These are phyloP conservation scores for Coleophoma crateriformis DNA, from an alignment of 2,329 filamentous ascomycete species.

Conservation along the genomic window DNA sequence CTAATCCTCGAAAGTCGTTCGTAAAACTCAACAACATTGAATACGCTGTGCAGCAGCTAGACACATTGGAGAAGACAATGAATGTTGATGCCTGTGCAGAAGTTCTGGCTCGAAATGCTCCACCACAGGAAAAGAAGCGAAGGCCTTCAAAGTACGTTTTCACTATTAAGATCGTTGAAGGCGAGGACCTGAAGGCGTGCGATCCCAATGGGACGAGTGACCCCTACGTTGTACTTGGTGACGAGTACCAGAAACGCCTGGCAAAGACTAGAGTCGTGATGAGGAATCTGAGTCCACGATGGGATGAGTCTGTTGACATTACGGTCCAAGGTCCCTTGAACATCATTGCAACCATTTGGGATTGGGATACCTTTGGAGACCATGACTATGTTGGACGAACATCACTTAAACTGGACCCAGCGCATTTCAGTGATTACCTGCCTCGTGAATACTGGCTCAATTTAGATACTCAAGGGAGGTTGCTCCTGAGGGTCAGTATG, in stretches of 20 bases:
- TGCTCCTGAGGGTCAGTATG: constrained; percentile 93
- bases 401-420: constrained; percentile 96
- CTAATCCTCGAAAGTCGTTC: constrained; percentile 62
- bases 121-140: constrained; percentile 56
- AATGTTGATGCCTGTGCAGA: constrained; percentile 88
- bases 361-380: constrained; percentile 94
- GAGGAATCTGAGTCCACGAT: constrained; percentile 84
- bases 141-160: constrained; percentile 89
- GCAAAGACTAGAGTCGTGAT: constrained; percentile 92
- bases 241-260: constrained; percentile 95
- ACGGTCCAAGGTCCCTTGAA: constrained; percentile 88
- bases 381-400: constrained; percentile 96
- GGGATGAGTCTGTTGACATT: constrained; percentile 97
- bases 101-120: constrained; percentile 70
- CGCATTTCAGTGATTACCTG: constrained; percentile 92
- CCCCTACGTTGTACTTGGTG: constrained; percentile 92
- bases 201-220: constrained; percentile 92
- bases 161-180: constrained; percentile 97
- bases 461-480: constrained; percentile 86
- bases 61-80: constrained; percentile 83
- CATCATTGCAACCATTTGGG: constrained; percentile 95
- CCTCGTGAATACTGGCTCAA: constrained; percentile 97
- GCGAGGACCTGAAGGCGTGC: constrained; percentile 96
- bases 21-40: constrained; percentile 98
- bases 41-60: constrained; percentile 86